A percentile compares a stretch with the other conserved stretches of the same genome.
Evolutionary conservation across 495 filamentous ascomycete genomes (phyloP).

Genomic region (Lasiosphaeria hispida): DNA sequence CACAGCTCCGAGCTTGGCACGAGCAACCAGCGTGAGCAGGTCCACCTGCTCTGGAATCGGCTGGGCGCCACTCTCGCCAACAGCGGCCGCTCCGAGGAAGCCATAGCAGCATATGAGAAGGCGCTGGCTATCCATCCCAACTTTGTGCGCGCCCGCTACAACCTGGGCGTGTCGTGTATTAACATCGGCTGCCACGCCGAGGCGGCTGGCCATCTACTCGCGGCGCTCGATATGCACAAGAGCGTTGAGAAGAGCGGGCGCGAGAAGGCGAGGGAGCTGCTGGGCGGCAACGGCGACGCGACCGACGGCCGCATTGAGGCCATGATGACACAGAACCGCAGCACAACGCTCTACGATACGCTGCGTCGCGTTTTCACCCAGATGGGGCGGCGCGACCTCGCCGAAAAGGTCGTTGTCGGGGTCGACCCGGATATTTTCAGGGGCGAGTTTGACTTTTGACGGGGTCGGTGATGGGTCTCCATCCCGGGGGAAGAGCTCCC

Average conservation of each 20-base stretch:
- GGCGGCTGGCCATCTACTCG: conserved; percentile 91
- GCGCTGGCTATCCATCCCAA: conserved; percentile 85
- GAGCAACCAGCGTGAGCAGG: conserved; percentile 69
- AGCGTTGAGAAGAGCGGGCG: conserved; percentile 82
- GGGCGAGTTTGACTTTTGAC: conserved; percentile 55
- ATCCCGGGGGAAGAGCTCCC: neutral
- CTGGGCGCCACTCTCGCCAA: conserved; percentile 96
- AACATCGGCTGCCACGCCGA: conserved; percentile 94
- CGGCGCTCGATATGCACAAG: conserved; percentile 94
- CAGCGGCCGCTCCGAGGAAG: conserved; percentile 86
- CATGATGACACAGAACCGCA: conserved; percentile 88
- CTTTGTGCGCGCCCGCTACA: conserved; percentile 95
- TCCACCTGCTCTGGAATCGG: conserved; percentile 96
- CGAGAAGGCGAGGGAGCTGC: conserved; percentile 79
- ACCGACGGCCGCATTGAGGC: conserved; percentile 68
- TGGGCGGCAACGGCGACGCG: conserved; percentile 55
- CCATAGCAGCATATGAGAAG: conserved; percentile 92
- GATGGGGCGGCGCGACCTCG: conserved; percentile 86
- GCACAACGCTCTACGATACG: conserved; percentile 94
- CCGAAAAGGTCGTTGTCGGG: conserved; percentile 78
- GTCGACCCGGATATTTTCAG: conserved; percentile 92
- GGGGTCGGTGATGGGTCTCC: conserved; percentile 21
- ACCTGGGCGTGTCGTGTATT: conserved; percentile 93
- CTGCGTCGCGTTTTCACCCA: conserved; percentile 87
- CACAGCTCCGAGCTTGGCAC: conserved; percentile 75